Conservation (phyloP, 148 eudicot species). For the Nyssa sinensis region DNA sequence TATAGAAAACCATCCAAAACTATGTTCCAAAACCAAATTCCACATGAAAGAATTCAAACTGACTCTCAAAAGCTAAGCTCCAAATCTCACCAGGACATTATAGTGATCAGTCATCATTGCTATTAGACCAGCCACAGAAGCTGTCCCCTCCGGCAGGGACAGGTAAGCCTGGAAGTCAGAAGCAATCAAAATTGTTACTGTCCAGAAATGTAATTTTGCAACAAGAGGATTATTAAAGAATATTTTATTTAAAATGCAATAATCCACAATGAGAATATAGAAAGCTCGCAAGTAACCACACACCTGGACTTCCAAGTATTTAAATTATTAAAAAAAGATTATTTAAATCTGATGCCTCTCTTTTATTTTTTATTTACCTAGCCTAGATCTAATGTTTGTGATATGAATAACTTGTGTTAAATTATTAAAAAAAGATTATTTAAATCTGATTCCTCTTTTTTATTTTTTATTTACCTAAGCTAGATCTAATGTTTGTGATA, state of each 20-base stretch:
- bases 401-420: too few species aligned
- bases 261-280: neutral
- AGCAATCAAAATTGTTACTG: neutral
- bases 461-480: too few species aligned
- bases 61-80: neutral
- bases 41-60: too few species aligned
- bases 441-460: too few species aligned
- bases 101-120: constrained; percentile 99
- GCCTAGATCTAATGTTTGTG: too few species aligned
- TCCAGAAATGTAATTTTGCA: neutral
- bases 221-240: neutral
- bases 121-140: constrained; percentile 88
- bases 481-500: too few species aligned
- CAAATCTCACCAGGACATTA: constrained; percentile 66
- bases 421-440: too few species aligned
- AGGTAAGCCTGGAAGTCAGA: constrained; percentile 74
- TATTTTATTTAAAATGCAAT: neutral
- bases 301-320: neutral
- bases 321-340: too few species aligned
- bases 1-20: neutral
- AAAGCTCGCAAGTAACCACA: neutral
- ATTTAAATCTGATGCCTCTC: too few species aligned
- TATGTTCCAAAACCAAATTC: too few species aligned
- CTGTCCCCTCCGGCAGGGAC: constrained; percentile 97
- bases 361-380: too few species aligned